Evolutionary conservation across 2,329 filamentous ascomycete species (phyloP), one percentile per base, ranked within the genome.

Genomic region (Aspergillus sergii): DNA sequence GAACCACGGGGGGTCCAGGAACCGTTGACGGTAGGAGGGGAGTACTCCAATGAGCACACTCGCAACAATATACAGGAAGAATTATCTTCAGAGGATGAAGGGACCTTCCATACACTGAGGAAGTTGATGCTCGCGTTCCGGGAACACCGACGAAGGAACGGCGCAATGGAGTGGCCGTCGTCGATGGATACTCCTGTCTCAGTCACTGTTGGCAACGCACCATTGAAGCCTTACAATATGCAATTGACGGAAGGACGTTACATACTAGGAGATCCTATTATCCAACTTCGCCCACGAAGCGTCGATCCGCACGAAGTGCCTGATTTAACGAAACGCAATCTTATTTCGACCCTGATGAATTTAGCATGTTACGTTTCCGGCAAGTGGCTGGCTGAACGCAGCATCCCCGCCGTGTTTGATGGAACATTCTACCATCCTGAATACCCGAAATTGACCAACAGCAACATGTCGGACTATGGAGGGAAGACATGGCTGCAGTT

Each of bases 291-390:
- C 51, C 65, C 70, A 51, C 64, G 68, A 39, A 57, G 69, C 14
- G 56, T 69, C 28, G 73, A 81, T 54, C 73, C 75, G 63, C 81
- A 73, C 66, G 76, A 77, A 60, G 67, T 78, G 4, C 69, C 71
- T 5, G 78, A 80, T 54, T 57, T 72, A n/a, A 78, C 77, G 1
- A 79, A 78, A 54, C 65, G 69, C 19, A 74, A 81, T 54, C 71
- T 83, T 32, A 73, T 83, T 54, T 73, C 76, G 3, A 79, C 84
- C 57, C 68, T 80, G 41, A 90, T 89, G 87, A 75, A 87, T 63
- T 72, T 89, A 26, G 86, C 84, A 19, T 77, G 76, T 23, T 73
- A 76, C 62, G 66, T 78, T 34, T 69, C 75, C 2, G 76, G 71
- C 5, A 72, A 69, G 48, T 79, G 77, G 73, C 72, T 72, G 53